Conservation (phyloP, 768 basidiomycete species). For the Tubosaeta sp. region DNA sequence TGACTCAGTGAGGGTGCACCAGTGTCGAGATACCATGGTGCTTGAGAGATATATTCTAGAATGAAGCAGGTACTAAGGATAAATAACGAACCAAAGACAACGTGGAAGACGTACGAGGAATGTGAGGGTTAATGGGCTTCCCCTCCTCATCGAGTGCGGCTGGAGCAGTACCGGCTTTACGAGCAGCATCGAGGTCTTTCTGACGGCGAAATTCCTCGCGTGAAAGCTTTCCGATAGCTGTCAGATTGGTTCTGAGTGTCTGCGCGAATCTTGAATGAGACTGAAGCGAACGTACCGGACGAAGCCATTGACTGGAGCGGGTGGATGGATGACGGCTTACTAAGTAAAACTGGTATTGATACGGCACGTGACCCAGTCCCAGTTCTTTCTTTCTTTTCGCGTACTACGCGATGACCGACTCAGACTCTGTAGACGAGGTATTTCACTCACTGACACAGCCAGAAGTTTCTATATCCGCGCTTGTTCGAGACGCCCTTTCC, state of each 20-base stretch:
- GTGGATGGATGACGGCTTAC: not conserved
- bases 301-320: slow-evolving; percentile 18
- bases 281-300: slow-evolving; percentile 17
- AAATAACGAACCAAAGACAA: not conserved
- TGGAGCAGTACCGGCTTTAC: slow-evolving; percentile 97
- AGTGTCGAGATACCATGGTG: slow-evolving; percentile 97
- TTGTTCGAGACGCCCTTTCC: slow-evolving; percentile 14
- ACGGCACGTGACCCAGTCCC: not conserved
- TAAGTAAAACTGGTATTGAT: not conserved
- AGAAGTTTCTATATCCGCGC: slow-evolving; percentile 1
- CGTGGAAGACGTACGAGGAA: slow-evolving; percentile 71
- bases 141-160: slow-evolving; percentile 95
- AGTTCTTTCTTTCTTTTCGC: not conserved
- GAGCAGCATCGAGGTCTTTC: slow-evolving; percentile 96
- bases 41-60: slow-evolving; percentile 95
- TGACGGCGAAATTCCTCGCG: slow-evolving; percentile 92
- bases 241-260: not conserved
- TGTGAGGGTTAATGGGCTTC: slow-evolving; percentile 95
- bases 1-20: slow-evolving; percentile 92
- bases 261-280: not conserved
- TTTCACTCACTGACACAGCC: slow-evolving; percentile 3
- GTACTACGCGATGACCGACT: not conserved
- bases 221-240: slow-evolving; percentile 76
- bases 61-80: slow-evolving; percentile 1
- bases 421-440: slow-evolving; percentile 8